A percentile compares a stretch with the other conserved stretches of the same genome.
Conservation (phyloP, 768 basidiomycete species). For the Tricholoma bakamatsutake region DNA sequence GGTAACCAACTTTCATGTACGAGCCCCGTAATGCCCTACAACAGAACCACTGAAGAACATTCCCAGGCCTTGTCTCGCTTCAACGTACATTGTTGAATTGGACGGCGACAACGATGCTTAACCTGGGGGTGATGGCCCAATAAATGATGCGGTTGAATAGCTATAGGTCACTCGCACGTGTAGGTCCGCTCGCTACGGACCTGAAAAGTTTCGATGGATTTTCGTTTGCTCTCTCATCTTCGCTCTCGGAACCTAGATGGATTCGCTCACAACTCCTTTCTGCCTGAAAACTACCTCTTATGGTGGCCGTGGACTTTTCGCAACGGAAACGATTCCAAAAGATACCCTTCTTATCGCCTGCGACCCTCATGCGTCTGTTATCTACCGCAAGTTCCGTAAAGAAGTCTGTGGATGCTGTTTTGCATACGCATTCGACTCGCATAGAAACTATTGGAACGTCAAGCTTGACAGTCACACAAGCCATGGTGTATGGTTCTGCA, state of each 20-base stretch:
- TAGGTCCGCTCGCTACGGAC: neutral
- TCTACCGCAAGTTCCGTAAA: slow-evolving; percentile 58
- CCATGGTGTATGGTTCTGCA: slow-evolving; percentile 53
- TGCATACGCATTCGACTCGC: slow-evolving; percentile 49
- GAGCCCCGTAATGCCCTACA: no score
- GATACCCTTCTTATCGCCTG: slow-evolving; percentile 40
- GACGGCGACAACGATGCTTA: no score
- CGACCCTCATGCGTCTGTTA: slow-evolving; percentile 49
- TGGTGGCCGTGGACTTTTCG: slow-evolving; percentile 51
- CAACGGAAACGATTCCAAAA: slow-evolving; percentile 33
- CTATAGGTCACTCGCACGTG: neutral
- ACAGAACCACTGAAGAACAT: no score
- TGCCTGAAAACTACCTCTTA: slow-evolving; percentile 28
- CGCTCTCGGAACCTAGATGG: neutral
- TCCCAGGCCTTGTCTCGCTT: no score
- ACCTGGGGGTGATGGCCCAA: no score
- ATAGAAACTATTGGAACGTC: slow-evolving; percentile 41
- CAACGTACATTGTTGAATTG: no score
- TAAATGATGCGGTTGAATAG: neutral
- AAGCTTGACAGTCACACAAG: slow-evolving; percentile 21
- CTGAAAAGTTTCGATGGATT: neutral
- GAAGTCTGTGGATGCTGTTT: slow-evolving; percentile 67
- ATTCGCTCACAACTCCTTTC: slow-evolving; percentile 1
- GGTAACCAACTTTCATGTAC: no score
- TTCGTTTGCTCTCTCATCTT: neutral